phyloP scores from a whole-genome alignment of 83 land plant genomes.

The Diphasiastrum complanatum region DNA sequence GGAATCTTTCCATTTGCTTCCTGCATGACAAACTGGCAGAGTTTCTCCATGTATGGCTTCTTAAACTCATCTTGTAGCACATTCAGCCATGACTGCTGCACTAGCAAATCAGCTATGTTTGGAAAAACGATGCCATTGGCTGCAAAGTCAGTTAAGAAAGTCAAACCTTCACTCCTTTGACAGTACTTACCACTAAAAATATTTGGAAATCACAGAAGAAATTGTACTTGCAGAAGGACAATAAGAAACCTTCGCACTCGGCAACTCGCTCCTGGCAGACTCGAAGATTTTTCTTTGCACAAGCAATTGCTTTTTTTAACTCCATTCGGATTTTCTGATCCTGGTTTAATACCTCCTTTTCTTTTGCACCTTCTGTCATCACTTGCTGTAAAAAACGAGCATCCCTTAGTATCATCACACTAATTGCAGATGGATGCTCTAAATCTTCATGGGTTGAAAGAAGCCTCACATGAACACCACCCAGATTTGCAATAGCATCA shows the following conservation, averaged over 20 bases:
- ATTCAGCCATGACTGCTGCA: constrained; percentile 71
- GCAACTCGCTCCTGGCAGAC: constrained; percentile 47
- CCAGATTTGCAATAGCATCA: not conserved
- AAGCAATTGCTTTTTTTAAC: constrained; percentile 53
- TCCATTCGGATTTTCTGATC: constrained; percentile 57
- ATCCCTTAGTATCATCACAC: not conserved
- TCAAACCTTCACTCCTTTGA: not conserved
- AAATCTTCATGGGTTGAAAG: not conserved
- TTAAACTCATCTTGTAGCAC: constrained; percentile 61
- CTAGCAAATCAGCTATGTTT: constrained; percentile 61
- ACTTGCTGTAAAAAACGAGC: not conserved
- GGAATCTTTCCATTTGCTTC: constrained; percentile 51
- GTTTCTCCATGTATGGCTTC: constrained; percentile 66
- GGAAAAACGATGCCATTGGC: constrained; percentile 45
- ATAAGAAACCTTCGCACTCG: constrained; percentile 35
- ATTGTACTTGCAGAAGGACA: not conserved
- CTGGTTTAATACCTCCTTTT: constrained; percentile 11
- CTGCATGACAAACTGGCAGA: constrained; percentile 55
- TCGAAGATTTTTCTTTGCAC: constrained; percentile 47
- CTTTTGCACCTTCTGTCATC: not conserved
- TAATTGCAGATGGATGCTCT: too few relatives aligned
- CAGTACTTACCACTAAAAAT: not conserved
- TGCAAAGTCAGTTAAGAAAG: constrained; percentile 13
- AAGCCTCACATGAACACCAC: not conserved
- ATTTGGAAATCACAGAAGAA: not conserved